Evolutionary conservation across 1,139 yeast genomes (phyloP), one percentile per base, ranked within the genome.

Genomic region (Blastobotrys capitulatus): DNA sequence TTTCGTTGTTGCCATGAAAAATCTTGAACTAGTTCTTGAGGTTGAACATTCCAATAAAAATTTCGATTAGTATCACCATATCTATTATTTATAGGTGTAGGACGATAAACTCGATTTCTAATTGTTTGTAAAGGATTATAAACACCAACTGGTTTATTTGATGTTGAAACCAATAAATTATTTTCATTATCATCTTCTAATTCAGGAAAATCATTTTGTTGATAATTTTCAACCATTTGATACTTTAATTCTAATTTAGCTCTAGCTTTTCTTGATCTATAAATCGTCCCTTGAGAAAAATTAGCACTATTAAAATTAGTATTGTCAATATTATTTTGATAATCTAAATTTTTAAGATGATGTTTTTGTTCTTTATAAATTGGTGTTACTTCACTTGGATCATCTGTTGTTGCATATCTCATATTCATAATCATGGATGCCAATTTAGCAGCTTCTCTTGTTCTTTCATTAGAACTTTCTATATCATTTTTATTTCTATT

Each of bases 81-180:
- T 15, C 22, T 20, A 26, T 39, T 15, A 48, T 77, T 72, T 10
- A 82, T 78, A 1, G 86, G 82, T 35, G 77, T 64, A 4, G 71
- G 54, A 10, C 62, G 59, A 42, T 39, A 40, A 10, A 38, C 31
- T 49, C 96, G 71, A 64, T 88, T 85, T 53, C 97, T 70, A 35
- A 88, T 78, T 18, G 82, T 76, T 62, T 86, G 96, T 42, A 88
- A 69, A 1, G 96, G 96, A 61, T 88, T 88, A 67, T 83, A 88
- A 12, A 31, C 44, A 3, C 42, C 42, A 18, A 27, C 48, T 8
- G 25, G 18, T 15, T 13, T 41, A 16, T 12, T 6, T 7, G 26
- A 19, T 8, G 25, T 19, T 26, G 40, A 37, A 12, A 29, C 32
- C 12, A 29, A 29, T 20, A 44, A 8, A 18, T 48, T 34, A n/a